Evolutionary conservation across 805 yeast species (phyloP), one percentile per base, ranked within the genome.

Genomic region (Yamadazyma tumulicola): DNA sequence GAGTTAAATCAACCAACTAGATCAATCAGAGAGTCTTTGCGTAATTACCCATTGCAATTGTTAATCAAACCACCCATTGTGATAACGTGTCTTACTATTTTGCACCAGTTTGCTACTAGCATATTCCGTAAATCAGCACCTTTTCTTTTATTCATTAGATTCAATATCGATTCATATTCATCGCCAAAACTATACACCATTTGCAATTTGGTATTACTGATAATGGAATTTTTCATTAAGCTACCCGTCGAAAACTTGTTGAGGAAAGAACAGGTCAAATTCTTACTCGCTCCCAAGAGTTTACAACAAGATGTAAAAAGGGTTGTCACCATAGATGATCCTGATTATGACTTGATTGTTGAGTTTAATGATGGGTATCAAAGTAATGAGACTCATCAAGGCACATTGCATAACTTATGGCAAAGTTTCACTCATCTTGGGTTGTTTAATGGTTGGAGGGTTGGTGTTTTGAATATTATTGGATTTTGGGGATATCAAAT

Each of bases 391-490:
- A 18, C 35, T 24, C 35, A 18, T 5, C 25, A 29, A 4, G 19
- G 16, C 5, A 19, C 37, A 43, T 7, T 41, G 6, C 64, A 70
- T 22, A 57, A 67, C 31, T 73, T 79, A 1, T 43, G 69, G 45
- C 72, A 72, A 26, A 47, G 54, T 15, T 39, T 42, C 16, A 40
- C 60, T 21, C 29, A 41, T 19, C 41, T 43, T 24, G 68, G 68
- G 1, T 54, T 67, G 35, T 89, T 85, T 70, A 74, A 91, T 46
- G 98, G 97, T 23, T 91, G 97, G 97, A 75, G 86, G 55, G 79
- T 87, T 26, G 94, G 95, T 19, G 67, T 85, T 8, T 57, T 87
- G 38, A 86, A 91, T 41, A 74, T 85, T 3, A 57, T 85, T 31
- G 93, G 95, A 8, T 80, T 81, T 33, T 91, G 94, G 83, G 89